Evolutionary conservation across 1,139 yeast genomes (phyloP), one percentile per base, ranked within the genome.

Genomic region (Sugiyamaella sp.): DNA sequence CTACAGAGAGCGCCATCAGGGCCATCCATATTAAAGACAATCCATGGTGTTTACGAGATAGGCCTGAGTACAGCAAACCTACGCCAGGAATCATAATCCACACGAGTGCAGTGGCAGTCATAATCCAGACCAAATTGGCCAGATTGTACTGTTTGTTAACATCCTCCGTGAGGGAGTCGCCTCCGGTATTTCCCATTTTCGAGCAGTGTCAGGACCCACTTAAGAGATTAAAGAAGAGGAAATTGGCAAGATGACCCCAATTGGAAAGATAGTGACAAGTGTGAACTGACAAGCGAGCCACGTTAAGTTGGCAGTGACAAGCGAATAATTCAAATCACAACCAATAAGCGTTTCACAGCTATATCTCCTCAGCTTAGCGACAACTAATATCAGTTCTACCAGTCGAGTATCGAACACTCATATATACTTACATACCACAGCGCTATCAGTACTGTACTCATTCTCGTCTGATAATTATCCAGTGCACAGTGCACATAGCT

Each of bases 41-140:
- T 12, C 97, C 96, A 66, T 91, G 97, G 72, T 89, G 88, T 71
- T 90, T 90, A 71, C 98, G 82, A 8, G 96, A 85, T 60, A 90
- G 76, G 61, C 98, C 98, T 32, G 96, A 87, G 73, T 91, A 91
- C 58, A 90, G 76, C 50, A 91, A 74, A 55, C 97, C 98, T 51
- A 91, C 85, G 57, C 98, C 98, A 32, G 97, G 97, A 68, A 86
- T 81, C 97, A 91, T 90, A 65, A 90, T 82, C 93, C 95, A 89
- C 59, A 90, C 97, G 56, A 90, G 77, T 14, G 80, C 85, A 5
- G 84, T 82, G 9, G 93, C 80, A 12, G 81, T 78, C 70, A 86
- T 90, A 57, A 91, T 80, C 96, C 97, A 91, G 16, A 83, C 89
- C 91, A 89, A 86, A 70, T 89, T 89, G 44, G 64, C 74, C 42